A percentile compares a stretch with the other conserved stretches of the same genome.
Evolutionary conservation across 2,329 filamentous ascomycete genomes (phyloP).

Genomic region (Dothistroma septosporum): DNA sequence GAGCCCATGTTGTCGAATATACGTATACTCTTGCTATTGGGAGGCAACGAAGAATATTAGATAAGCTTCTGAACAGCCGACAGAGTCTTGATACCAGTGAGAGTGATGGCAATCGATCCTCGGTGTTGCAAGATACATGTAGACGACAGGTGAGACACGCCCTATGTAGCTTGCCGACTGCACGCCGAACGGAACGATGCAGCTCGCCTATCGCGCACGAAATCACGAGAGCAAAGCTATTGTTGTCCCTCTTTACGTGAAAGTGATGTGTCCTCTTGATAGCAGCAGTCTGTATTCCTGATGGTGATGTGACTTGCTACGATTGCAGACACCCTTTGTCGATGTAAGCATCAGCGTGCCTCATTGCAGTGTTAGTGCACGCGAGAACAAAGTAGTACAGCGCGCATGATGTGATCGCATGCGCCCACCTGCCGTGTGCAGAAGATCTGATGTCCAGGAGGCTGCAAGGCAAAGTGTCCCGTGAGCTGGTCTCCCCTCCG

Average conservation of each 20-base stretch:
- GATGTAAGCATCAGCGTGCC: not conserved
- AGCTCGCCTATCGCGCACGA: not conserved
- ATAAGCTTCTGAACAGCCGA: not conserved
- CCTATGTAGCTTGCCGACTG: not conserved
- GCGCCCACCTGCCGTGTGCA: not conserved
- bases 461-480: not conserved
- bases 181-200: not conserved
- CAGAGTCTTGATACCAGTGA: not conserved
- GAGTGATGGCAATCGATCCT: not conserved
- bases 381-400: not conserved
- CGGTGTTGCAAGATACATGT: not conserved
- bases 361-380: not conserved
- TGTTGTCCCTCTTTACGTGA: not conserved
- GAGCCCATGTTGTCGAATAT: conserved; percentile 16
- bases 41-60: not conserved
- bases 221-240: not conserved
- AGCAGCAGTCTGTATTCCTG: not conserved
- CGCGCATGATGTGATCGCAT: not conserved
- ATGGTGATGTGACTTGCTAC: too few species aligned
- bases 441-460: not conserved
- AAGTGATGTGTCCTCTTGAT: not conserved
- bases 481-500: not conserved
- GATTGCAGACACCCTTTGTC: too few species aligned
- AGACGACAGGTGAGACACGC: not conserved
- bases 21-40: not conserved